phyloP scores from a whole-genome alignment of 1,139 yeast genomes.

The Saccharomyces uvarum region DNA sequence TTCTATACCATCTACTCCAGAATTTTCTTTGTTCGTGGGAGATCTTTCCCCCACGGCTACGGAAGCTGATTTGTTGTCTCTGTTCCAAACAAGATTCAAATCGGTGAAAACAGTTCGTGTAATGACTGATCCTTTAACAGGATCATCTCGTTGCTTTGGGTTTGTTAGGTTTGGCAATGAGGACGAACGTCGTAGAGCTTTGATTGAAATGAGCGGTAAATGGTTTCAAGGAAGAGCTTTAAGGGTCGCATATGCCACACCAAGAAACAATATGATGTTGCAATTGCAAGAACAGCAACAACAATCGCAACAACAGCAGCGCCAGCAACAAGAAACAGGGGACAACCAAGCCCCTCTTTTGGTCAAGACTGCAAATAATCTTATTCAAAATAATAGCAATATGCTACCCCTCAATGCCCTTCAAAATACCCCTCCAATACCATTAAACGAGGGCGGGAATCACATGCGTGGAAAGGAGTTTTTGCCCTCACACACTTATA shows the following conservation, averaged over 20 bases:
- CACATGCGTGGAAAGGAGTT: neutral
- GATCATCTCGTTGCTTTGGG: constrained; percentile 80
- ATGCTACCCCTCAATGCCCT: neutral
- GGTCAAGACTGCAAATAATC: constrained; percentile 15
- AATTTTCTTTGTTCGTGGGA: constrained; percentile 76
- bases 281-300: constrained; percentile 12
- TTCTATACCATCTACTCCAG: constrained; percentile 35
- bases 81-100: constrained; percentile 63
- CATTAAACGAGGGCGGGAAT: neutral
- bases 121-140: constrained; percentile 73
- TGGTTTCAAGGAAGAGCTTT: constrained; percentile 68
- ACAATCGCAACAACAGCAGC: constrained; percentile 12
- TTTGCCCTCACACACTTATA: neutral
- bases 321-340: constrained; percentile 5
- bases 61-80: constrained; percentile 59
- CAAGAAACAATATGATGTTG: constrained; percentile 38
- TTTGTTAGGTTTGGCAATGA: constrained; percentile 76
- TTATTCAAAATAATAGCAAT: constrained; percentile 6
- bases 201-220: constrained; percentile 75
- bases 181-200: constrained; percentile 66
- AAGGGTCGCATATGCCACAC: constrained; percentile 68
- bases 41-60: constrained; percentile 73
- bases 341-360: constrained; percentile 8
- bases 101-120: constrained; percentile 80
- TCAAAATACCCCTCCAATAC: neutral